Evolutionary conservation across 768 basidiomycete genomes (phyloP).

Genomic region (Lactarius hengduanensis): DNA sequence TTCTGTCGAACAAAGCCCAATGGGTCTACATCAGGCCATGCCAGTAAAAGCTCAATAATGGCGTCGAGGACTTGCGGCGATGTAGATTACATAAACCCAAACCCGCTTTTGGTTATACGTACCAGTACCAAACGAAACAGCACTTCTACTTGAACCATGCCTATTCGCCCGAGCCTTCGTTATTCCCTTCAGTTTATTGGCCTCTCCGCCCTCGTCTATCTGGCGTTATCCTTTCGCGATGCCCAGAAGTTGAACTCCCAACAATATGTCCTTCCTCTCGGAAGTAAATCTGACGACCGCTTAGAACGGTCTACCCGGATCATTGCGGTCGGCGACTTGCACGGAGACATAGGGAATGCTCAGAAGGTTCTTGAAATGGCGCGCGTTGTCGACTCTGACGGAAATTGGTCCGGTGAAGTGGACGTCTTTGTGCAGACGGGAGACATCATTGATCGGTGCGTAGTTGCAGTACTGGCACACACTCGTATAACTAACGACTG

Average conservation of each 20-base stretch:
- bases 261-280: not conserved
- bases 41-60: no score
- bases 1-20: no score
- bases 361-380: slow-evolving; percentile 78
- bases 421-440: slow-evolving; percentile 94
- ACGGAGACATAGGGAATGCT: slow-evolving; percentile 84
- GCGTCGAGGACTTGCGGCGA: no score
- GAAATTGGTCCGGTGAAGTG: slow-evolving; percentile 78
- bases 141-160: slow-evolving; percentile 3
- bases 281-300: not conserved
- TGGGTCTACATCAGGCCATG: no score
- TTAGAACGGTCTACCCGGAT: slow-evolving; percentile 45
- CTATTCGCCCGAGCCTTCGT: slow-evolving; percentile 25
- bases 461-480: slow-evolving; percentile 11
- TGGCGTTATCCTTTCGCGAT: not conserved
- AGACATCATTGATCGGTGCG: slow-evolving; percentile 89
- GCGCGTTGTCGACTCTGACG: slow-evolving; percentile 65
- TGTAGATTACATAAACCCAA: no score
- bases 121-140: not conserved
- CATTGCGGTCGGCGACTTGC: slow-evolving; percentile 89
- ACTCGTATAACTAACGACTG: not conserved
- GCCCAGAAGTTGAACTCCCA: not conserved
- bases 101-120: not conserved
- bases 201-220: slow-evolving; percentile 2
- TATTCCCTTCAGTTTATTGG: slow-evolving; percentile 23